These are phyloP conservation scores for Mycoemilia scoparia DNA, from an alignment of 192 early-diverging fungal genomes.

Conservation along the genomic window DNA sequence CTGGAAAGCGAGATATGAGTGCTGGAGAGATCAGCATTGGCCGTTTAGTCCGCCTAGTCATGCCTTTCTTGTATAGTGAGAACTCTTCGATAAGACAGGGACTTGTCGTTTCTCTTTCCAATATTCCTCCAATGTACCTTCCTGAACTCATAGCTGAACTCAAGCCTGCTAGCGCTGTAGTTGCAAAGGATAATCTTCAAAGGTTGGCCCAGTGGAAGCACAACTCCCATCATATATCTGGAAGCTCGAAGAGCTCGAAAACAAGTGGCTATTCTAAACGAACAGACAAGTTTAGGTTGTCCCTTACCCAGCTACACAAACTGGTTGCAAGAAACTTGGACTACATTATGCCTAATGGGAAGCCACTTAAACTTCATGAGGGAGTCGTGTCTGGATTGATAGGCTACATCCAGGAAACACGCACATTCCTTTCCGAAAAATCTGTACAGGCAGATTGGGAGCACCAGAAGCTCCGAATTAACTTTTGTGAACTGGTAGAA, in stretches of 20 bases:
- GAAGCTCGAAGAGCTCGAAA: no score
- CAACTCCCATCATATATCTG: no score
- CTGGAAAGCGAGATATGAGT: no score
- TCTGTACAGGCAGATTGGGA: constrained; percentile 72
- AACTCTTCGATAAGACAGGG: constrained; percentile 20
- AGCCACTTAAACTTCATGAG: constrained; percentile 20
- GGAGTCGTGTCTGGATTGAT: constrained; percentile 43
- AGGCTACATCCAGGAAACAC: constrained; percentile 58
- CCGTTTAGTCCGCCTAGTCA: no score
- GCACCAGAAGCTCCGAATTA: constrained; percentile 66
- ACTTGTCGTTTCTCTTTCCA: constrained; percentile 12
- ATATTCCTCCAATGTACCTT: constrained; percentile 14
- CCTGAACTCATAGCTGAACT: constrained; percentile 24
- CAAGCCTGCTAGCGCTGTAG: no score
- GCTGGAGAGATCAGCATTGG: no score
- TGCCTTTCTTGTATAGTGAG: no score
- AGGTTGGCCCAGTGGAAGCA: no score
- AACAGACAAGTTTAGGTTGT: no score
- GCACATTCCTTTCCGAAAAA: constrained; percentile 53
- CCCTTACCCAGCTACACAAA: constrained; percentile 24
- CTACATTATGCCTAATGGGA: constrained; percentile 34
- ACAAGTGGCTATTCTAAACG: constrained; percentile 16
- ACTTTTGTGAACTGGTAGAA: constrained; percentile 81
- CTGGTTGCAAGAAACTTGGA: constrained; percentile 24
- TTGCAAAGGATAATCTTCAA: no score